phyloP scores from a whole-genome alignment of 139 green algal species.

The Desmodesmus armatus region DNA sequence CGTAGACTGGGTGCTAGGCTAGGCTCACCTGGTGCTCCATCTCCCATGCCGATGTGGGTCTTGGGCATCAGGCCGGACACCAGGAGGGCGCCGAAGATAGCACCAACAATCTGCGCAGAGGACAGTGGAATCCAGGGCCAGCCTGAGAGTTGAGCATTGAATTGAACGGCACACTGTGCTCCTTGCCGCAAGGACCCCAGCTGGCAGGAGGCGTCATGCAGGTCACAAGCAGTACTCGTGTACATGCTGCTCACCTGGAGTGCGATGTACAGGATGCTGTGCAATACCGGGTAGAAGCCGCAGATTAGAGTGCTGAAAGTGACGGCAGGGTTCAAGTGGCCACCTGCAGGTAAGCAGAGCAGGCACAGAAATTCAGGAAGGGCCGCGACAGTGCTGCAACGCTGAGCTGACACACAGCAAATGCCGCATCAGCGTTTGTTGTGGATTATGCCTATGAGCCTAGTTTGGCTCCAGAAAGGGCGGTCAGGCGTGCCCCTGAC shows the following conservation, averaged over 20 bases:
- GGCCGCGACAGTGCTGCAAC: too few species aligned
- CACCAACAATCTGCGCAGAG: conserved; percentile 31
- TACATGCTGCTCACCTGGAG: conserved; percentile 28
- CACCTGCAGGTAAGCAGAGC: too few species aligned
- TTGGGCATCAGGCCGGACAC: conserved; percentile 30
- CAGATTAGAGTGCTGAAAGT: conserved; percentile 32
- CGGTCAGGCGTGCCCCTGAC: too few species aligned
- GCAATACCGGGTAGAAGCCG: conserved; percentile 50
- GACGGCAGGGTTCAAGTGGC: conserved; percentile 38
- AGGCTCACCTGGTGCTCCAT: conserved; percentile 19
- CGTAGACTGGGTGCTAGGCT: too few species aligned
- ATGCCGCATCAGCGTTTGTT: too few species aligned
- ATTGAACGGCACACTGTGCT: not conserved
- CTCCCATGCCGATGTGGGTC: conserved; percentile 28
- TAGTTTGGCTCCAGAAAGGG: too few species aligned
- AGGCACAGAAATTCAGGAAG: too few species aligned
- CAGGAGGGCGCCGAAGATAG: conserved; percentile 48
- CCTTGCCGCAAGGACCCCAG: too few species aligned
- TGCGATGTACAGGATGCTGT: conserved; percentile 47
- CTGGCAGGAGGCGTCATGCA: not conserved
- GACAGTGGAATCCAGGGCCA: not conserved
- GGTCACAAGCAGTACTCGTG: not conserved
- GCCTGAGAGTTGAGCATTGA: not conserved
- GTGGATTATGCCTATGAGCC: too few species aligned
- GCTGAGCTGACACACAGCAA: too few species aligned